Conservation (phyloP, 2,329 filamentous ascomycete genomes). For the Hymenoscyphus albidus region DNA sequence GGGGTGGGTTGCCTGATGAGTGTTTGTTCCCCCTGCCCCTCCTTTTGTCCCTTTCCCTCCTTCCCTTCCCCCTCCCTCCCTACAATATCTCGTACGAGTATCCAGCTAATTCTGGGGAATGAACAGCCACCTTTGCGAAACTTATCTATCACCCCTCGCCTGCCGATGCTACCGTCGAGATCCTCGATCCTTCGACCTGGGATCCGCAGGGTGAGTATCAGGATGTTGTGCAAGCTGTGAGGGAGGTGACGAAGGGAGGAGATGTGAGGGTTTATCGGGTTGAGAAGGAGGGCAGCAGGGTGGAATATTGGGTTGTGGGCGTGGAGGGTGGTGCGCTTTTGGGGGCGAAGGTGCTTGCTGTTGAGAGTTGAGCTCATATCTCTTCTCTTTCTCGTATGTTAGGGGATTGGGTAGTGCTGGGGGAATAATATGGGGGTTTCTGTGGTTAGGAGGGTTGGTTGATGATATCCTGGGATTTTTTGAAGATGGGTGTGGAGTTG, state of each 20-base stretch:
- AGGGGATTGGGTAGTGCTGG: too few species aligned
- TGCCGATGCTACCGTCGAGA: conserved; percentile 55
- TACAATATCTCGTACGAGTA: not conserved
- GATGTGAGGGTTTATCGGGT: conserved; percentile 75
- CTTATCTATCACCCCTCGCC: conserved; percentile 58
- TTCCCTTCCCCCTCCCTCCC: not conserved
- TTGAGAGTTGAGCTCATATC: conserved; percentile 56
- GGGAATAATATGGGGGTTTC: too few species aligned
- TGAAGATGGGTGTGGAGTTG: too few species aligned
- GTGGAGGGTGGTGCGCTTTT: conserved; percentile 62
- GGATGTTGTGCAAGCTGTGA: conserved; percentile 65
- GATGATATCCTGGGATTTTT: too few species aligned
- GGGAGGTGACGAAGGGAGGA: conserved; percentile 55
- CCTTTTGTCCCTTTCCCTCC: conserved; percentile 16
- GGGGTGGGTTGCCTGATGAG: conserved; percentile 55
- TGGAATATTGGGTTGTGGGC: conserved; percentile 77
- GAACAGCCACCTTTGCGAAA: conserved; percentile 63
- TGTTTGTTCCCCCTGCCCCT: conserved; percentile 43
- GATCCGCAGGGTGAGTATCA: conserved; percentile 68
- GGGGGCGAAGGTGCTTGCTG: conserved; percentile 71
- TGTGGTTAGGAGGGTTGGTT: too few species aligned
- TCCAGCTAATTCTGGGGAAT: not conserved
- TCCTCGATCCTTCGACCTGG: conserved; percentile 67
- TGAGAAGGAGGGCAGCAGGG: conserved; percentile 55
- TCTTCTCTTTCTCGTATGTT: too few species aligned